Evolutionary conservation across 352 stramenopile species (phyloP), one percentile per base, ranked within the genome.

Genomic region (Pelagophyceae sp.): DNA sequence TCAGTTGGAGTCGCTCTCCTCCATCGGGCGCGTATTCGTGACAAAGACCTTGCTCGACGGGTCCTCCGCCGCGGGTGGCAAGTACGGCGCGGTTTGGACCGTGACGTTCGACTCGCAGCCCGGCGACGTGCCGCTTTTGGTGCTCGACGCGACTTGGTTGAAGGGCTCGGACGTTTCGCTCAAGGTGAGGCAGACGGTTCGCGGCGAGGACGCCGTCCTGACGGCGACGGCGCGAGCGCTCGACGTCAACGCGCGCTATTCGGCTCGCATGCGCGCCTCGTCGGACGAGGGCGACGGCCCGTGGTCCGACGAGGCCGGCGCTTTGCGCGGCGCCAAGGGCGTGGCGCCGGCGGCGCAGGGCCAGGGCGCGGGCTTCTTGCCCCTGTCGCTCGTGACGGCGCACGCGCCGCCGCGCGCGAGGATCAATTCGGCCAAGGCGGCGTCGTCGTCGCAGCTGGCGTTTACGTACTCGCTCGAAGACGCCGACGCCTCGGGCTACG

Each of bases 251-350:
- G 75, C 80, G 20, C 70, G 79, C 19, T 96, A 96, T 81, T 91
- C 86, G 50, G 88, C 92, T 6, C 86, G 90, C 25, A 87, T 97
- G 5, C 84, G 86, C 38, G 91, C 90, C 15, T 78, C 81, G 15
- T 96, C 95, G 74, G 90, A 94, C 76, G 85, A 85, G 60, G 92
- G 93, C 6, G 83, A 85, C 38, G 90, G 92, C 0, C 85, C 80
- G 0, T 95, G 92, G 40, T 86, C 84, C 0, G 83, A 72, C 37
- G 80, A 72, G 0, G 69, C 51, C 0, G 60, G 69, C 51, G 0
- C 45, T 15, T 65, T 60, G 33, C 37, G 50, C 3, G 38, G 74
- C 25, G n/a, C 74, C 38, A 63, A 60, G 50, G 75, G 37, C 50
- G 64, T 40, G 25, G 50, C n/a, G 20, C n/a, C 38, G 51, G 31